These are phyloP conservation scores for Astraeus odoratus DNA, from an alignment of 768 basidiomycete species.

Conservation along the genomic window DNA sequence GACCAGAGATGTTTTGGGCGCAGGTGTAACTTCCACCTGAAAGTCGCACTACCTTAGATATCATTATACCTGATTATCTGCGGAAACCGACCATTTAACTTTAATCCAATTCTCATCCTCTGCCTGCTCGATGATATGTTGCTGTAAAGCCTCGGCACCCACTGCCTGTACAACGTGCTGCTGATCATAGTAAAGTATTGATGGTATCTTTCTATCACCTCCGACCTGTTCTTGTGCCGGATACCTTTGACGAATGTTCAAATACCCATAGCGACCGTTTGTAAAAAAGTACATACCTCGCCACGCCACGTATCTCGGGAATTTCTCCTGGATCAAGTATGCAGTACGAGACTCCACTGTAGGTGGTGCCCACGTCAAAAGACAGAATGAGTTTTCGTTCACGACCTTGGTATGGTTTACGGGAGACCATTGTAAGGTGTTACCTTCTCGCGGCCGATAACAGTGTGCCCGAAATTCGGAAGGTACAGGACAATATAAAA, in stretches of 20 bases:
- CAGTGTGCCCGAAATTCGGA: too few relatives aligned
- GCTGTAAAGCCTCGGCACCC: constrained; percentile 34
- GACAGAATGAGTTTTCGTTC: constrained; percentile 28
- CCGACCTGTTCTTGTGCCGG: constrained; percentile 31
- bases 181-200: constrained; percentile 36
- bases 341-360: constrained; percentile 29
- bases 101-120: constrained; percentile 34
- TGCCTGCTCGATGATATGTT: constrained; percentile 28
- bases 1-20: constrained; percentile 21
- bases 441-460: not conserved
- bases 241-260: constrained; percentile 20
- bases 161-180: constrained; percentile 31
- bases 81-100: constrained; percentile 36
- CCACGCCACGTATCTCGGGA: constrained; percentile 16
- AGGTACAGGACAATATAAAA: too few relatives aligned
- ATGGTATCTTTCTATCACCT: constrained; percentile 37
- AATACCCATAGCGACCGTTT: not conserved
- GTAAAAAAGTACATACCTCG: constrained; percentile 17
- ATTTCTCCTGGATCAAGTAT: constrained; percentile 32
- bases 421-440: constrained; percentile 16
- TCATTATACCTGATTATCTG: not conserved
- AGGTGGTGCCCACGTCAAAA: constrained; percentile 32
- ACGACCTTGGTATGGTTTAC: constrained; percentile 28
- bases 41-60: not conserved
- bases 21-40: constrained; percentile 31